These are phyloP conservation scores for Exophiala alcalophila DNA, from an alignment of 2,329 filamentous ascomycete genomes.

Conservation along the genomic window DNA sequence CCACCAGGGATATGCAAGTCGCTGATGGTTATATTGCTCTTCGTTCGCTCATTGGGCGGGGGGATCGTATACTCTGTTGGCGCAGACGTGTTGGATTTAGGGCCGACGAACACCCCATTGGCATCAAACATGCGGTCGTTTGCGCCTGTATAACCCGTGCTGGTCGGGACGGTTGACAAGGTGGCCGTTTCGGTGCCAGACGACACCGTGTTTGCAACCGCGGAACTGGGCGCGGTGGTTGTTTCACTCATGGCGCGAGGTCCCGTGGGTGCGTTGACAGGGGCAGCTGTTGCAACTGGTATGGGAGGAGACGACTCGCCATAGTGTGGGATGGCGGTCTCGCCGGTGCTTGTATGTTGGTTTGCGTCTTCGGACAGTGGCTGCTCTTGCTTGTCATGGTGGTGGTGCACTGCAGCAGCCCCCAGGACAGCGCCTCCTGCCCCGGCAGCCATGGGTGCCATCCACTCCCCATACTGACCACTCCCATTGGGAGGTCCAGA, in stretches of 20 bases:
- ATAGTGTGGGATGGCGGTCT: constrained; percentile 19
- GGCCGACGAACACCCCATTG: constrained; percentile 19
- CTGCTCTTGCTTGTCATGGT: constrained; percentile 22
- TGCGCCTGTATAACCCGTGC: constrained; percentile 11
- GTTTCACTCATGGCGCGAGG: constrained; percentile 27
- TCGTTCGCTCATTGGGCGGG: constrained; percentile 30
- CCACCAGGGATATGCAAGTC: constrained; percentile 68
- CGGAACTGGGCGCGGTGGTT: constrained; percentile 24
- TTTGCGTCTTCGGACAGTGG: constrained; percentile 9
- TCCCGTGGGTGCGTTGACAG: constrained; percentile 23
- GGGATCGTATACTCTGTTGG: constrained; percentile 22
- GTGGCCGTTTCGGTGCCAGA: constrained; percentile 25
- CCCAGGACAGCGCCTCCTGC: constrained; percentile 25
- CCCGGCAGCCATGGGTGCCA: constrained; percentile 47
- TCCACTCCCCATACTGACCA: constrained; percentile 54
- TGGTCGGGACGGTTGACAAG: constrained; percentile 27
- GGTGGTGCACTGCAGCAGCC: constrained; percentile 26
- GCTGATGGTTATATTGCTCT: constrained; percentile 57
- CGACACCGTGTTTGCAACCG: constrained; percentile 17
- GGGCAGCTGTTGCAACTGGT: constrained; percentile 21
- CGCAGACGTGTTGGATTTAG: constrained; percentile 12
- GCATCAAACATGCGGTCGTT: constrained; percentile 17
- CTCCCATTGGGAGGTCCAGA: constrained; percentile 21
- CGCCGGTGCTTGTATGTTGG: constrained; percentile 2
- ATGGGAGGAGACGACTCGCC: constrained; percentile 26